Conservation (phyloP, 148 eudicot species). For the Camellia granthamiana region DNA sequence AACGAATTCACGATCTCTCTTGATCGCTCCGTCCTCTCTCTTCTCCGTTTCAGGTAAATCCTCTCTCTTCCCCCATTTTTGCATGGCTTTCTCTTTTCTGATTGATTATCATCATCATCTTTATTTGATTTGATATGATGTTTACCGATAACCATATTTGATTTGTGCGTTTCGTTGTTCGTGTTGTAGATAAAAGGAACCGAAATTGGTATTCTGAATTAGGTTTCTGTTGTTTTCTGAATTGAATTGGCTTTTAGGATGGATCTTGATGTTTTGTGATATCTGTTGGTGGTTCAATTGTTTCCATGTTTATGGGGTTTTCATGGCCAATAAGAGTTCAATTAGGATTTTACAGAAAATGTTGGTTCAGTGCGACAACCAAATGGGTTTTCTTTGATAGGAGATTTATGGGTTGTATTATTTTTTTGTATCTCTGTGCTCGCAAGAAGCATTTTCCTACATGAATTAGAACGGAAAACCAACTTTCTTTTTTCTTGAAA, state of each 20-base stretch:
- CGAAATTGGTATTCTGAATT: neutral
- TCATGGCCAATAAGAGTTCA: neutral
- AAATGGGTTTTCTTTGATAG: neutral
- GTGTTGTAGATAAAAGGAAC: neutral
- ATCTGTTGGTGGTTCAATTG: neutral
- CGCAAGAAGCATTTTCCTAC: neutral
- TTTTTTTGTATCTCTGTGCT: neutral
- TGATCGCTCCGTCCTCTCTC: constrained; percentile 22
- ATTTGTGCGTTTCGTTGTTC: neutral
- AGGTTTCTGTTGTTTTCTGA: neutral
- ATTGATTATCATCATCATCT: neutral
- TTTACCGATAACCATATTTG: neutral
- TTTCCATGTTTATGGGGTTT: neutral
- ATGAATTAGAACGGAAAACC: neutral
- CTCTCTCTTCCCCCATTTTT: constrained; percentile 3
- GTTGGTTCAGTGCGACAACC: neutral
- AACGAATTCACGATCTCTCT: constrained; percentile 16
- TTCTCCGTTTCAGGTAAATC: constrained; percentile 25
- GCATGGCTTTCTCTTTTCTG: neutral
- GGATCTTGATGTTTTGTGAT: constrained; percentile 2
- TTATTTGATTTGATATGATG: neutral
- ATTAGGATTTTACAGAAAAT: neutral
- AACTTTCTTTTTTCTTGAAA: neutral
- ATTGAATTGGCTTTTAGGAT: neutral
- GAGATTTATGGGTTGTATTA: neutral